Evolutionary conservation across 306 rosid genomes (phyloP).

Genomic region (Rosa multiflora): DNA sequence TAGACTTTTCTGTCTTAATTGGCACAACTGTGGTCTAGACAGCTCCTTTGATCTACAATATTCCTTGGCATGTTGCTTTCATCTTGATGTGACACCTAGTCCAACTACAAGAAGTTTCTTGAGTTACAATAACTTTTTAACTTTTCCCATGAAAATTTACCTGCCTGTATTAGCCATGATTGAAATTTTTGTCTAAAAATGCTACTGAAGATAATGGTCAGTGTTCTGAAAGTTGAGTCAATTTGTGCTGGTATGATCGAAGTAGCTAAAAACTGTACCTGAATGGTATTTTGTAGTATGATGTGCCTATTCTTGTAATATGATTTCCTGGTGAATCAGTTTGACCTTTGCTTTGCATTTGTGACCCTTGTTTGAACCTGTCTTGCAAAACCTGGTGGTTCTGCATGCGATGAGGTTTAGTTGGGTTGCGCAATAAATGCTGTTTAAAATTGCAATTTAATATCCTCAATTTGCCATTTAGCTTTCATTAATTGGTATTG

Average conservation of each 20-base stretch:
- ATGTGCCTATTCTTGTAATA: neutral
- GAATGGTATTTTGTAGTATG: neutral
- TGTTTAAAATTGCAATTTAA: neutral
- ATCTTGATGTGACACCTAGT: neutral
- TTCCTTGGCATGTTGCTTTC: neutral
- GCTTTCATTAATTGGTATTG: neutral
- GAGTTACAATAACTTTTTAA: neutral
- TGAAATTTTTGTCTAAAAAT: neutral
- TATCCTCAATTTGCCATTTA: neutral
- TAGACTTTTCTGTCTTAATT: neutral
- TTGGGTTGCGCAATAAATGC: neutral
- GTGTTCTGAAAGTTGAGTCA: neutral
- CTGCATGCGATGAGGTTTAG: neutral
- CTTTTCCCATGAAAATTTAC: neutral
- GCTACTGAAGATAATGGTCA: neutral
- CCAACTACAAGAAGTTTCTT: neutral
- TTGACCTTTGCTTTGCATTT: neutral
- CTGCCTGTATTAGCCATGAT: neutral
- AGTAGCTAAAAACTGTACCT: neutral
- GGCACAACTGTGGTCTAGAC: neutral
- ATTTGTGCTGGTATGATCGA: neutral
- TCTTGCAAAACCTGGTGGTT: neutral
- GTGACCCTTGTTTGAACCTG: neutral
- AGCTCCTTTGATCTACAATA: neutral
- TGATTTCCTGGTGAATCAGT: neutral